Conservation (phyloP, 2,329 filamentous ascomycete genomes). For the Aspergillaceae sp. region DNA sequence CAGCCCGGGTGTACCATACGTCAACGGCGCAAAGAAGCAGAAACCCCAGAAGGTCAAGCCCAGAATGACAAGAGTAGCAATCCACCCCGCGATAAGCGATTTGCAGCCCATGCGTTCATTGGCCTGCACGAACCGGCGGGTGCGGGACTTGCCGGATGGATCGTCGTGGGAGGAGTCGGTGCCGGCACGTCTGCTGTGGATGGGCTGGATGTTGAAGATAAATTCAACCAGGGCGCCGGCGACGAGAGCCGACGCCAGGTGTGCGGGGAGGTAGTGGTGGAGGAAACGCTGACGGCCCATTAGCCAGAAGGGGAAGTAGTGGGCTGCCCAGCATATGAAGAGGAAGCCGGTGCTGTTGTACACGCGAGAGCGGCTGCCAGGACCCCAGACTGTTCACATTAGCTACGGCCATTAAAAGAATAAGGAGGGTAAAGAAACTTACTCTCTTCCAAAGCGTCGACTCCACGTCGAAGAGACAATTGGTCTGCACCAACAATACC, state of each 20-base stretch:
- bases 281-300: slow-evolving; percentile 98
- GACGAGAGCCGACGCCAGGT: slow-evolving; percentile 82
- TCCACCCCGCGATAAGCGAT: slow-evolving; percentile 70
- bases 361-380: slow-evolving; percentile 80
- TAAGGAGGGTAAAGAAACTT: slow-evolving; percentile 44
- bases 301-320: slow-evolving; percentile 94
- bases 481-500: slow-evolving; percentile 91
- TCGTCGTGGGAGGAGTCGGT: slow-evolving; percentile 14
- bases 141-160: slow-evolving; percentile 34
- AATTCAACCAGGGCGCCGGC: slow-evolving; percentile 90
- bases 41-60: slow-evolving; percentile 64
- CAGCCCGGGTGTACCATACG: slow-evolving; percentile 88
- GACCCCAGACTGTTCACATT: slow-evolving; percentile 29
- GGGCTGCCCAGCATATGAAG: slow-evolving; percentile 94
- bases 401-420: too few relatives aligned
- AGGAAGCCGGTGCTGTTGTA: slow-evolving; percentile 99
- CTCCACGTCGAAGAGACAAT: slow-evolving; percentile 79
- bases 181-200: slow-evolving; percentile 11
- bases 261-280: slow-evolving; percentile 93
- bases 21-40: slow-evolving; percentile 89
- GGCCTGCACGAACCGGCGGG: slow-evolving; percentile 58
- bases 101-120: slow-evolving; percentile 72
- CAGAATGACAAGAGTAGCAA: slow-evolving; percentile 64
- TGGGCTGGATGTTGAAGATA: slow-evolving; percentile 82
- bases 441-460: slow-evolving; percentile 90